Base-by-base conservation (phyloP, 208 protist genomes). In the Trypanosoma avium region DNA sequence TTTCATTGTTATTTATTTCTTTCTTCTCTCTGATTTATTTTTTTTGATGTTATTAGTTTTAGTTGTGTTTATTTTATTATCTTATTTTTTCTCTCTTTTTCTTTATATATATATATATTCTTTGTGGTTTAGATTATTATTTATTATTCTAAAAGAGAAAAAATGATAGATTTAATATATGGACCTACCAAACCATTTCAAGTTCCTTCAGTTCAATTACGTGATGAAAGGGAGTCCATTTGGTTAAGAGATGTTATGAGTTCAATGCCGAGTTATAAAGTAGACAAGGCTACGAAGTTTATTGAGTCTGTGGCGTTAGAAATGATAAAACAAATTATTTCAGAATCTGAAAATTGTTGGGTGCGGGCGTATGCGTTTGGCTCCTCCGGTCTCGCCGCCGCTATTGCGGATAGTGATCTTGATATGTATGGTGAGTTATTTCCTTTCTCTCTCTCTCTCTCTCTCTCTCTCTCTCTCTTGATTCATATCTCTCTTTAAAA, bases 341-440 rank as follows among this genome's bases (percentile, higher is more conserved):
- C 38, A 4, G 30, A 65, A 13, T 10, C 54, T 5, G 61, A 46
- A 24, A 22, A 42, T 30, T 61, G 32, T 36, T 96, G 90, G 87
- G 81, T 67, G 45, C 53, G 58, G 17, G 72, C 66, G 1, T 59
- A 70, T 36, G 65, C 77, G 4, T 96, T 93, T 74, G 90, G 90
- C 21, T 96, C 90, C 3, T 77, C 70, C 54, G 87, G 76, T 15
- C 77, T 96, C 4, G 73, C 68, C n/a, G 90, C 90, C 26, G 77
- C 83, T 24, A 83, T 92, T 59, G 68, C 65, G 45, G 81, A 82
- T 68, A 96, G 90, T 75, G 90, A 96, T 70, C 82, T 92, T 61
- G 90, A 96, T 96, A 91, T 93, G 90, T 96, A 96, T 94, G 87
- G 73, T 92, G 86, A 91, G 80, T 74, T 46, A 21, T 52, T 70